These are phyloP conservation scores for Pestalotiopsis sp. DNA, from an alignment of 2,329 filamentous ascomycete genomes.

Conservation along the genomic window DNA sequence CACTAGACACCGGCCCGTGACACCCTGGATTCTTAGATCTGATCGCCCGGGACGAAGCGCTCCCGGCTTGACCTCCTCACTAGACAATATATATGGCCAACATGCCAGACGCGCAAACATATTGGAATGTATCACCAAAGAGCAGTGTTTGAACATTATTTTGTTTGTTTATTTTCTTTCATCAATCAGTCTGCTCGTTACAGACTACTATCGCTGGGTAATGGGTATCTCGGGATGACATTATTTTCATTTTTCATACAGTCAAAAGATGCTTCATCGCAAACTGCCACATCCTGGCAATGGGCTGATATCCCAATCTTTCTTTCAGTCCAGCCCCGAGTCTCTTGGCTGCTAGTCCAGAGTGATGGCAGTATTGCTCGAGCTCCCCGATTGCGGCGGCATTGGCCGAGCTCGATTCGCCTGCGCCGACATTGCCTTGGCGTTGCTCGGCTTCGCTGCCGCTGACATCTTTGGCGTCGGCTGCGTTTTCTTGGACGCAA, in stretches of 20 bases:
- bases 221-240: conserved; percentile 2
- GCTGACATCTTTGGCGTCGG: neutral
- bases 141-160: too few relatives aligned
- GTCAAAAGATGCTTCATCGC: neutral
- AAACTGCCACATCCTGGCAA: neutral
- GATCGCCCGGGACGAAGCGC: conserved; percentile 2
- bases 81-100: too few relatives aligned
- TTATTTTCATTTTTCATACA: neutral
- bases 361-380: neutral
- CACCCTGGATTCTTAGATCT: conserved; percentile 5
- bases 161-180: neutral
- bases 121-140: too few relatives aligned
- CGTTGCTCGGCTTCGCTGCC: neutral
- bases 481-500: conserved; percentile 24
- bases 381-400: conserved; percentile 2
- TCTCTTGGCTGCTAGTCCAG: neutral
- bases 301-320: neutral
- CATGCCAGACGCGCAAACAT: too few relatives aligned
- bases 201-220: neutral
- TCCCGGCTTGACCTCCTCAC: neutral
- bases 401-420: conserved; percentile 1
- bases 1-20: conserved; percentile 7
- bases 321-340: neutral
- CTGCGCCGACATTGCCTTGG: neutral
- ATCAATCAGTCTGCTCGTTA: neutral